Evolutionary conservation across 441 rosid species (phyloP).

Genomic region (Euphorbia schlechtendalii): DNA sequence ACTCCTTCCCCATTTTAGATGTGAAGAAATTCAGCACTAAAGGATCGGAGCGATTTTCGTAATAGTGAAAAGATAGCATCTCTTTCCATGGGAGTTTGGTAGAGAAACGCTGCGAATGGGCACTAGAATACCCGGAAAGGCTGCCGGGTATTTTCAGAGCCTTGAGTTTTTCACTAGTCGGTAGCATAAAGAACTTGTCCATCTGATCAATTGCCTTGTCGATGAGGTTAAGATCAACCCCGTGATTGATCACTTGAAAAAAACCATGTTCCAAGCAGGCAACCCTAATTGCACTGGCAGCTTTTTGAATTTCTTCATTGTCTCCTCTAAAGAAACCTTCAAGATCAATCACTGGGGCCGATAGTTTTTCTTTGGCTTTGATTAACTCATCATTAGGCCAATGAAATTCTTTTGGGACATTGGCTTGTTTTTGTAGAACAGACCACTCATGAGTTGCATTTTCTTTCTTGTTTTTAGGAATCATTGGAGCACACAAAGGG

Average conservation of each 20-base stretch:
- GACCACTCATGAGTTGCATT: constrained; percentile 20
- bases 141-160: constrained; percentile 24
- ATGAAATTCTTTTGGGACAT: constrained; percentile 22
- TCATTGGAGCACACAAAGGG: neutral
- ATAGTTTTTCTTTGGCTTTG: constrained; percentile 24
- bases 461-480: neutral
- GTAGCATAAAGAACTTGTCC: constrained; percentile 29
- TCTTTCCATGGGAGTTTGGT: constrained; percentile 52
- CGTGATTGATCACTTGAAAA: constrained; percentile 47
- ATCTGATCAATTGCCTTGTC: constrained; percentile 22
- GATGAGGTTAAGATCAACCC: constrained; percentile 28
- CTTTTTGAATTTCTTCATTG: constrained; percentile 20
- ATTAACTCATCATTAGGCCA: constrained; percentile 34
- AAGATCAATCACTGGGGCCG: constrained; percentile 35
- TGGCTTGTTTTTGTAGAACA: constrained; percentile 11
- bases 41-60: constrained; percentile 11
- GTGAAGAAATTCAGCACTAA: constrained; percentile 28
- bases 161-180: constrained; percentile 23
- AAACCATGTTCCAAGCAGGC: constrained; percentile 45
- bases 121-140: constrained; percentile 35
- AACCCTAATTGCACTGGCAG: constrained; percentile 23
- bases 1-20: constrained; percentile 26
- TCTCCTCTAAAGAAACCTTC: constrained; percentile 33
- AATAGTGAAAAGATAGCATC: constrained; percentile 34
- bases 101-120: constrained; percentile 34